phyloP scores from a whole-genome alignment of 495 filamentous ascomycete species.

The Aspergillus homomorphus region DNA sequence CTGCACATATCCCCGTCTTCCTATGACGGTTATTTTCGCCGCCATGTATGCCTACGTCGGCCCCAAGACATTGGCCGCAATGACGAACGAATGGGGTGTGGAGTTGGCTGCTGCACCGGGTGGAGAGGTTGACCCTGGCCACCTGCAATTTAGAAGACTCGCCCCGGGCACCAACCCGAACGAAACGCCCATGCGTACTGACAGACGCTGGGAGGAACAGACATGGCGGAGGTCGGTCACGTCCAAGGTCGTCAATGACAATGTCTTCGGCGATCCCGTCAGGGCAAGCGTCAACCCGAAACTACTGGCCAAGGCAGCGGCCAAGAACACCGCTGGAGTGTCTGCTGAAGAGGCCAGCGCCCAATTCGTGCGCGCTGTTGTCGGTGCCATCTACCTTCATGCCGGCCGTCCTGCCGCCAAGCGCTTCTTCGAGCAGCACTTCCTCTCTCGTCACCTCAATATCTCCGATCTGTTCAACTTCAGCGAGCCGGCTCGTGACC shows the following conservation, averaged over 20 bases:
- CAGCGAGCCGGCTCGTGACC: conserved; percentile 73
- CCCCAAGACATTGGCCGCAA: conserved; percentile 59
- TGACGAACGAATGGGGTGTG: conserved; percentile 85
- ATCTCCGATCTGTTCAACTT: conserved; percentile 77
- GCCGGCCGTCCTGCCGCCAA: conserved; percentile 65
- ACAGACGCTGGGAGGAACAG: conserved; percentile 41
- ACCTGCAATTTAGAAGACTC: conserved; percentile 74
- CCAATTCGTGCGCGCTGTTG: conserved; percentile 72
- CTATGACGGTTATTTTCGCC: conserved; percentile 74
- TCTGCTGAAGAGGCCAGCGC: conserved; percentile 52
- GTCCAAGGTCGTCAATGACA: conserved; percentile 69
- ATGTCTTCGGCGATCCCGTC: conserved; percentile 70
- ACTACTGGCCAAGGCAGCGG: conserved; percentile 12
- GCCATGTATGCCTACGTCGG: conserved; percentile 83
- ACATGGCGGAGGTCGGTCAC: conserved; percentile 69
- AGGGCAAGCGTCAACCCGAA: conserved; percentile 20
- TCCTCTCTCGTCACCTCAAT: conserved; percentile 76
- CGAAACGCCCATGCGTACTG: conserved; percentile 17
- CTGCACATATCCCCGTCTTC: conserved; percentile 83
- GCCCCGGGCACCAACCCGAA: conserved; percentile 51
- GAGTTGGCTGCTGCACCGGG: conserved; percentile 79
- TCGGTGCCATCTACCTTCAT: conserved; percentile 84
- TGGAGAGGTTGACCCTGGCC: conserved; percentile 85
- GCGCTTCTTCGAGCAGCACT: conserved; percentile 75
- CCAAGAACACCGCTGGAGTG: conserved; percentile 28